Conservation (phyloP, 2,329 filamentous ascomycete genomes). For the Paecilomyces fulvus region DNA sequence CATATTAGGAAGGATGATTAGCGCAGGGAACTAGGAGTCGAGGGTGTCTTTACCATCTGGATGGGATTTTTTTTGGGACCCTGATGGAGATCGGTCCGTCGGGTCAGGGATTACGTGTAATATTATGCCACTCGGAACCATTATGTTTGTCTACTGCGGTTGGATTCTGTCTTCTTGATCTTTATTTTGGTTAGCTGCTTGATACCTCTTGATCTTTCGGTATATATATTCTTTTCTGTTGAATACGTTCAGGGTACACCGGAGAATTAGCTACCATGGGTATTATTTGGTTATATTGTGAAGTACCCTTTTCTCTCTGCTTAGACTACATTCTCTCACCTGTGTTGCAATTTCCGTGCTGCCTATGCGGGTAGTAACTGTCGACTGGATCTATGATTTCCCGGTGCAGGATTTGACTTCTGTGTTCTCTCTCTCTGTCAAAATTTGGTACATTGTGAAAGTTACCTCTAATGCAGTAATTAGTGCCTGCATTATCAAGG, state of each 20-base stretch:
- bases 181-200: background rate
- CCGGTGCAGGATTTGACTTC: background rate
- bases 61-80: background rate
- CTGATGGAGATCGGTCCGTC: background rate
- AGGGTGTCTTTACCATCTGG: background rate
- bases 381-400: background rate
- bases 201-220: background rate
- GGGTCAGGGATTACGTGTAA: background rate
- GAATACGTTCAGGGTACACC: background rate
- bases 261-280: background rate
- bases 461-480: too few species aligned
- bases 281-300: background rate
- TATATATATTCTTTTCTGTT: background rate
- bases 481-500: too few species aligned
- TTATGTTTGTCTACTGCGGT: background rate
- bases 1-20: slow-evolving; percentile 4
- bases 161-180: background rate
- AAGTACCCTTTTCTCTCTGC: background rate
- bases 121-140: background rate
- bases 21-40: background rate
- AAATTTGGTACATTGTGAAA: too few species aligned
- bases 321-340: background rate
- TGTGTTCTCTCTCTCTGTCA: too few species aligned
- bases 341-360: background rate
- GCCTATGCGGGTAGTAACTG: background rate